Percentiles rank a stretch among this genome's conserved stretches.
Evolutionary conservation across 352 stramenopile species (phyloP).

Genomic region (Pythium dissimile): DNA sequence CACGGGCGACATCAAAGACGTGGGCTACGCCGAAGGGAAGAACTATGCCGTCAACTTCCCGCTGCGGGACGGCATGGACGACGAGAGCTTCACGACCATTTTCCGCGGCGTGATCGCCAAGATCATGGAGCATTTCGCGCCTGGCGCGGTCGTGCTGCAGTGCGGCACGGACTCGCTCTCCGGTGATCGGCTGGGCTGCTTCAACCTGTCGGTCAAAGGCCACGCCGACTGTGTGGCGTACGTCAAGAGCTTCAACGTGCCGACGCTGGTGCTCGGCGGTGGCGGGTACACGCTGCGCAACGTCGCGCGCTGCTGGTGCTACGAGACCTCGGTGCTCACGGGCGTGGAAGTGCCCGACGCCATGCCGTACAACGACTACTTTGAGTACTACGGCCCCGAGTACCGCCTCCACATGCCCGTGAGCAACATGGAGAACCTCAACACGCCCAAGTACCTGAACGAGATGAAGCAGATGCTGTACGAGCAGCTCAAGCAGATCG

Average conservation of each 20-base stretch:
- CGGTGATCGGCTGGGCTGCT: conserved; percentile 97
- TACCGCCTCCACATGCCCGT: conserved; percentile 97
- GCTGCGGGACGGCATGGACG: conserved; percentile 98
- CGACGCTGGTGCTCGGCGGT: conserved; percentile 95
- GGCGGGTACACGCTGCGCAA: conserved; percentile 98
- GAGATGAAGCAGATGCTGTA: conserved; percentile 90
- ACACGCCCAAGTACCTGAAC: conserved; percentile 91
- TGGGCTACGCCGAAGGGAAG: conserved; percentile 90
- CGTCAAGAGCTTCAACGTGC: conserved; percentile 96
- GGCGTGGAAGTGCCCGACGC: conserved; percentile 91
- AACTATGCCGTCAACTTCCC: conserved; percentile 99
- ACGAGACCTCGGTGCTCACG: conserved; percentile 95
- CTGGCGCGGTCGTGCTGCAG: conserved; percentile 96
- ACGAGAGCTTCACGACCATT: conserved; percentile 92
- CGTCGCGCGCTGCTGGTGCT: conserved; percentile 91
- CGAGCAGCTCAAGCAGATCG: conserved; percentile 93
- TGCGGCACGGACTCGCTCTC: conserved; percentile 98
- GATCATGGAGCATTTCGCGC: conserved; percentile 96
- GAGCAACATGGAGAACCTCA: conserved; percentile 97
- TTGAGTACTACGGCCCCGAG: conserved; percentile 98
- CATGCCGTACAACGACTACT: conserved; percentile 99
- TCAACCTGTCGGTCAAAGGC: conserved; percentile 97
- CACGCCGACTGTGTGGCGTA: conserved; percentile 97
- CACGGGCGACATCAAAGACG: conserved; percentile 88
- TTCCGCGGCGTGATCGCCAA: conserved; percentile 93